phyloP scores from a whole-genome alignment of 192 early-diverging fungal genomes.

The Podila epicladia region DNA sequence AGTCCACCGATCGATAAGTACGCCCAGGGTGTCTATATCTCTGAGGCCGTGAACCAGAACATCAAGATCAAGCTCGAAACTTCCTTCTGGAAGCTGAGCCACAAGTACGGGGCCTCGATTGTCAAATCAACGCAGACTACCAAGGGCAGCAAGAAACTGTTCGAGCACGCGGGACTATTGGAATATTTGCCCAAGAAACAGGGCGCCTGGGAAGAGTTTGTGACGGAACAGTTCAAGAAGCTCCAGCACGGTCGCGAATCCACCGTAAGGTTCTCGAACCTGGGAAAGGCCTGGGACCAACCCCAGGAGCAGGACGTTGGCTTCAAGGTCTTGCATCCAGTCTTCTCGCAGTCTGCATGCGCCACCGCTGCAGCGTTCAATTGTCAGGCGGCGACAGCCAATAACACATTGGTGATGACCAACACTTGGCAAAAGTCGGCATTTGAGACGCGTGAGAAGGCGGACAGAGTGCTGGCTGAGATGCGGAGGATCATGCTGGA shows the following conservation, averaged over 20 bases:
- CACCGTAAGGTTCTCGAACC: constrained; percentile 24
- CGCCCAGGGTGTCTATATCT: constrained; percentile 18
- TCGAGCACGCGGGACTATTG: constrained; percentile 17
- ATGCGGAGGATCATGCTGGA: constrained; percentile 30
- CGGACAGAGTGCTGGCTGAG: constrained; percentile 7
- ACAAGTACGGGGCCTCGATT: constrained; percentile 12
- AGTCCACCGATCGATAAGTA: constrained; percentile 3
- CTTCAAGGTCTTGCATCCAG: constrained; percentile 14
- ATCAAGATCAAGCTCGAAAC: constrained; percentile 19
- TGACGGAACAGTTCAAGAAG: constrained; percentile 15
- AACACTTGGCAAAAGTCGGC: constrained; percentile 21
- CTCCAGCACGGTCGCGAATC: constrained; percentile 29
- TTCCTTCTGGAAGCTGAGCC: constrained; percentile 19
- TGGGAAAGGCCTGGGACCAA: constrained; percentile 29
- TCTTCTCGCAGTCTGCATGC: constrained; percentile 22
- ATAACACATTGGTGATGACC: constrained; percentile 10
- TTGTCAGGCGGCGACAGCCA: constrained; percentile 25
- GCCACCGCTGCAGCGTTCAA: constrained; percentile 7
- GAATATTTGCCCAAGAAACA: constrained; percentile 11
- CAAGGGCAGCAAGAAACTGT: neutral
- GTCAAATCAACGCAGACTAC: neutral
- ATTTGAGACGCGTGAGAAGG: constrained; percentile 1
- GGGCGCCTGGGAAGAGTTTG: constrained; percentile 28
- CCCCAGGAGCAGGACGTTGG: neutral
- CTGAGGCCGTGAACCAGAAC: constrained; percentile 16